Evolutionary conservation across 2,329 filamentous ascomycete genomes (phyloP), one percentile per base, ranked within the genome.

Genomic region (Claviceps pusilla): DNA sequence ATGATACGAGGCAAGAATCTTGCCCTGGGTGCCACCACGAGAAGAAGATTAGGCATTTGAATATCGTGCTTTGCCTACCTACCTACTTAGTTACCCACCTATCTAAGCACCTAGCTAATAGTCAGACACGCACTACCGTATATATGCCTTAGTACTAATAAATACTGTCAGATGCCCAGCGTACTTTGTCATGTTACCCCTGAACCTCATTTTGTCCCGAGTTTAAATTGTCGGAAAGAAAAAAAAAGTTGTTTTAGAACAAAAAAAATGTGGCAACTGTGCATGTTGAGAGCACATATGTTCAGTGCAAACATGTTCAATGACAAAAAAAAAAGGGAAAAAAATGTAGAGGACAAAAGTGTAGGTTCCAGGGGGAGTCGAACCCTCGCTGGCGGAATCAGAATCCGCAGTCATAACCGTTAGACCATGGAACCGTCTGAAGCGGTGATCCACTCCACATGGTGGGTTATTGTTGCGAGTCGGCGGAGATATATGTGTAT

Each of bases 311-410:
- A 2, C 24, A 24, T 24, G 24, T 7, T 33, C 31, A 33, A 33
- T 33, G 9, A 6, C 31, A 5, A 1, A 5, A 5, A 33, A 9
- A 3, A 3, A 31, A 1, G 1, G 14, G 50, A 9, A 45, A 48
- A 43, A 35, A 16, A 39, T 4, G 1, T 14, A 7, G 42, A 28
- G 54, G 2, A 46, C 3, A 59, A 61, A 64, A 63, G 58, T 4
- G 41, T 41, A 66, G 65, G 65, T 67, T 61, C 62, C 62, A 62
- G 64, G 37, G 65, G 65, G 65, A 67, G 64, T 67, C 64, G 64
- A 65, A 66, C 64, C 65, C 64, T 65, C 64, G 65, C 65, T 67
- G 65, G 64, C 64, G 64, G 65, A 66, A 66, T 66, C 64, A 66
- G 57, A 58, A 58, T 66, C 65, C 64, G 65, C 65, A 67, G 65